Percentiles rank a stretch among this genome's conserved stretches.
phyloP scores from a whole-genome alignment of 2,329 filamentous ascomycete species.

The Penicillium corylophilum region DNA sequence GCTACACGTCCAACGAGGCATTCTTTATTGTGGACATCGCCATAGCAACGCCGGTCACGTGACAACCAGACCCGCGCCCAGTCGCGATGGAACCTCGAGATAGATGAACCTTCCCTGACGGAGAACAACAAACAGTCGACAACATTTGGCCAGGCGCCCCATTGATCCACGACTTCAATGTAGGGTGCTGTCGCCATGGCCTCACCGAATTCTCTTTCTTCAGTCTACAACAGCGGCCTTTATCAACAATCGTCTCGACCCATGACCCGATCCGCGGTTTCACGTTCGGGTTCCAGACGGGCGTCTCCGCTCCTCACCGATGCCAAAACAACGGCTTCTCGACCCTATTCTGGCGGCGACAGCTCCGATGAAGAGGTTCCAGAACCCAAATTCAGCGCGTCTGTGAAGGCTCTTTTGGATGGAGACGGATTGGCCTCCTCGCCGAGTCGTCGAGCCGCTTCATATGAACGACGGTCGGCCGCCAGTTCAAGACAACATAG shows the following conservation, averaged over 20 bases:
- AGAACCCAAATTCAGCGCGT: conserved; percentile 85
- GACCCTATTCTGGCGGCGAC: conserved; percentile 60
- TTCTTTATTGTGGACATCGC: conserved; percentile 21
- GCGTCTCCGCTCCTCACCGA: conserved; percentile 29
- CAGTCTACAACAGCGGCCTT: conserved; percentile 36
- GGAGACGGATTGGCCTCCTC: conserved; percentile 52
- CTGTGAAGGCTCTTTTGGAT: conserved; percentile 79
- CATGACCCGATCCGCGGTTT: conserved; percentile 38
- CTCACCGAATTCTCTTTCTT: conserved; percentile 40
- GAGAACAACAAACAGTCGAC: conserved; percentile 27
- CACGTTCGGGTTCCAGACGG: conserved; percentile 35
- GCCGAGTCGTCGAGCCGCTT: conserved; percentile 35
- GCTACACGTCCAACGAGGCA: conserved; percentile 4
- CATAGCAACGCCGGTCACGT: conserved; percentile 20
- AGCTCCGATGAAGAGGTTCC: conserved; percentile 94
- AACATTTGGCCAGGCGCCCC: conserved; percentile 18
- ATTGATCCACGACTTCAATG: conserved; percentile 30
- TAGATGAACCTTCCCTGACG: conserved; percentile 11
- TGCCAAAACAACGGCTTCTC: conserved; percentile 22
- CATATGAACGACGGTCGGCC: conserved; percentile 26
- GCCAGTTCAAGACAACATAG: conserved; percentile 31
- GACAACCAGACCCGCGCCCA: conserved; percentile 9
- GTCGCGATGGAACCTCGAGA: conserved; percentile 18
- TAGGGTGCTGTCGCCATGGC: conserved; percentile 30
- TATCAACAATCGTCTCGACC: conserved; percentile 38